Evolutionary conservation across 768 basidiomycete genomes (phyloP).

Genomic region (Sutorius australiensis): DNA sequence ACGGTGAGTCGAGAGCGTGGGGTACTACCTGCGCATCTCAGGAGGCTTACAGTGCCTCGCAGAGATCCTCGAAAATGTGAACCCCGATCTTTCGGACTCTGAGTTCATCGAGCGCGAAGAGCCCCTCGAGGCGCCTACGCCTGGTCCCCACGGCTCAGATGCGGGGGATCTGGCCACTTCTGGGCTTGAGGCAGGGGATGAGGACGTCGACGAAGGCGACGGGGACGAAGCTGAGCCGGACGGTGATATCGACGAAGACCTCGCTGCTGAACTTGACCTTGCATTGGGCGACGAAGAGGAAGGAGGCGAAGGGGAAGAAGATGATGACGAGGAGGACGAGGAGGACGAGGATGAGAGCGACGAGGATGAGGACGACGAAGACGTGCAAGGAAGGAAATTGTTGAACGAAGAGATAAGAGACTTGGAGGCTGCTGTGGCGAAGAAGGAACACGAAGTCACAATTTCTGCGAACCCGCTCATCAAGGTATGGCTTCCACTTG

Average conservation of each 20-base stretch:
- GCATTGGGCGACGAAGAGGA: slow-evolving; percentile 70
- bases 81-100: slow-evolving; percentile 86
- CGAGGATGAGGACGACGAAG: slow-evolving; percentile 81
- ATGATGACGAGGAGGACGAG: slow-evolving; percentile 72
- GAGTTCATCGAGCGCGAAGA: slow-evolving; percentile 73
- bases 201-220: slow-evolving; percentile 56
- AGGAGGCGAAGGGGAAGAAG: slow-evolving; percentile 56
- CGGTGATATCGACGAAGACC: slow-evolving; percentile 83
- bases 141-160: slow-evolving; percentile 65
- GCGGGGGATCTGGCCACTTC: slow-evolving; percentile 60
- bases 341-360: slow-evolving; percentile 47
- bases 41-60: slow-evolving; percentile 3
- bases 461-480: slow-evolving; percentile 85
- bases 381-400: slow-evolving; percentile 70
- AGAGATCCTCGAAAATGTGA: slow-evolving; percentile 88
- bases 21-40: background rate
- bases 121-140: slow-evolving; percentile 62
- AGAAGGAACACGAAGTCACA: slow-evolving; percentile 80
- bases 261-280: slow-evolving; percentile 82
- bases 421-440: slow-evolving; percentile 80
- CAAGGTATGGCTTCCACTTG: slow-evolving; percentile 44
- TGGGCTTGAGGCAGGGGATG: slow-evolving; percentile 49
- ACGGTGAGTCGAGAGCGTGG: slow-evolving; percentile 43
- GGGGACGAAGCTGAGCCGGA: slow-evolving; percentile 62
- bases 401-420: slow-evolving; percentile 88